Evolutionary conservation across 805 yeast genomes (phyloP).

Genomic region (Lipomyces kockii): DNA sequence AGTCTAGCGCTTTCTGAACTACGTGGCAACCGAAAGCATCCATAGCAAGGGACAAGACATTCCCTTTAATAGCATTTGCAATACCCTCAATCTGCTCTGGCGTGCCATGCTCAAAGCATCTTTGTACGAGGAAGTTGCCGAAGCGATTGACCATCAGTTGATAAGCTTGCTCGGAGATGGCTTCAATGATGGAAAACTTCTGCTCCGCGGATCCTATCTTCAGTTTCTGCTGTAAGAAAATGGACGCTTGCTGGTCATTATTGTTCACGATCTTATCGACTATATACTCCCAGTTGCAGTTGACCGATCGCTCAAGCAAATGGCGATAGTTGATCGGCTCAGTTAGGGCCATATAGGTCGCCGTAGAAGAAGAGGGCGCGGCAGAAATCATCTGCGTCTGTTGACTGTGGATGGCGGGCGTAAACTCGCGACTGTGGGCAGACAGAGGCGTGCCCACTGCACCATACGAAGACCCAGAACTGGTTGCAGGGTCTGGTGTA

Average conservation of each 20-base stretch:
- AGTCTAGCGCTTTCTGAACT: slow-evolving; percentile 49
- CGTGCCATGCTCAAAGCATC: slow-evolving; percentile 48
- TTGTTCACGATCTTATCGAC: slow-evolving; percentile 44
- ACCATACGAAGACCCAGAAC: slow-evolving; percentile 1
- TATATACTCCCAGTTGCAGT: slow-evolving; percentile 44
- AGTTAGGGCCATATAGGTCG: slow-evolving; percentile 22
- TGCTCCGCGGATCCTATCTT: slow-evolving; percentile 43
- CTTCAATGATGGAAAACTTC: slow-evolving; percentile 42
- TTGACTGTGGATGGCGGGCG: slow-evolving; percentile 12
- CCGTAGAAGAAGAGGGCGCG: slow-evolving; percentile 9
- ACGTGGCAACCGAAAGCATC: slow-evolving; percentile 52
- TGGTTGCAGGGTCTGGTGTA: background rate
- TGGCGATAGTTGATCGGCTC: slow-evolving; percentile 45
- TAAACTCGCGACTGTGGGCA: slow-evolving; percentile 31
- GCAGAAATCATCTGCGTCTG: background rate
- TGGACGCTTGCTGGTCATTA: slow-evolving; percentile 51
- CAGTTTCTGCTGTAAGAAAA: slow-evolving; percentile 50
- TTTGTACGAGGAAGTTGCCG: slow-evolving; percentile 51
- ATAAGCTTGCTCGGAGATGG: slow-evolving; percentile 42
- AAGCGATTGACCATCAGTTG: slow-evolving; percentile 49
- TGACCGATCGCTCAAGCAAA: slow-evolving; percentile 41
- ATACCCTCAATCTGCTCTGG: slow-evolving; percentile 40
- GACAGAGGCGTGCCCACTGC: slow-evolving; percentile 24
- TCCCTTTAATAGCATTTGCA: slow-evolving; percentile 42
- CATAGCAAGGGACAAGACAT: slow-evolving; percentile 44